Evolutionary conservation across 192 early-diverging fungal genomes (phyloP).

Genomic region (Thamnidium elegans): DNA sequence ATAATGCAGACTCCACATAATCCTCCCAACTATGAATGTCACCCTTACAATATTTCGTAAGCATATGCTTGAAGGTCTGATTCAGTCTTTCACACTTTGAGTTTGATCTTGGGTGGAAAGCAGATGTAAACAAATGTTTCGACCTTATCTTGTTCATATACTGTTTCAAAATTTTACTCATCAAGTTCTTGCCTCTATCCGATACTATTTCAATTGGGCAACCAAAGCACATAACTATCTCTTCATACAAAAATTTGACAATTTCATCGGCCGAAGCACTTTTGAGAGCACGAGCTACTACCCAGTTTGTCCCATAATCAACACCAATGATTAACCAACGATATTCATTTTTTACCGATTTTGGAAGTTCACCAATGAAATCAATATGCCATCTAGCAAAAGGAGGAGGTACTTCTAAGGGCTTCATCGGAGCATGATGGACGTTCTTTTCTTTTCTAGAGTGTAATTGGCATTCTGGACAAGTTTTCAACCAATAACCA

Average conservation of each 20-base stretch:
- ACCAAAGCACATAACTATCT: too few relatives aligned
- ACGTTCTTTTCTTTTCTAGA: background rate
- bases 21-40: slow-evolving; percentile 15
- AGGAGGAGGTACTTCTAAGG: too few relatives aligned
- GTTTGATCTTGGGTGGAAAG: slow-evolving; percentile 20
- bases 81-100: slow-evolving; percentile 21
- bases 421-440: background rate
- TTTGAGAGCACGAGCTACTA: slow-evolving; percentile 9
- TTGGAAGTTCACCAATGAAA: slow-evolving; percentile 12
- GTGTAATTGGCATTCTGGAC: slow-evolving; percentile 2
- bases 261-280: slow-evolving; percentile 7
- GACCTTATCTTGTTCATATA: slow-evolving; percentile 8
- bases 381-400: background rate
- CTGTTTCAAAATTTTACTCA: background rate
- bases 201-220: slow-evolving; percentile 24
- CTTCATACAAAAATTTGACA: slow-evolving; percentile 25
- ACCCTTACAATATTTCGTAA: background rate
- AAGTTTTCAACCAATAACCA: background rate
- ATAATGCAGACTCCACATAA: slow-evolving; percentile 16
- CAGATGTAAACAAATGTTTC: slow-evolving; percentile 8
- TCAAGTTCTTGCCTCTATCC: slow-evolving; percentile 27
- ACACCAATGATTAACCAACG: slow-evolving; percentile 21
- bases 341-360: background rate
- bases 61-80: background rate
- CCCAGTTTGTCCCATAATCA: slow-evolving; percentile 31